Base-by-base conservation (phyloP, 1,284 basidiomycete genomes). In the Mrakiaceae sp. region DNA sequence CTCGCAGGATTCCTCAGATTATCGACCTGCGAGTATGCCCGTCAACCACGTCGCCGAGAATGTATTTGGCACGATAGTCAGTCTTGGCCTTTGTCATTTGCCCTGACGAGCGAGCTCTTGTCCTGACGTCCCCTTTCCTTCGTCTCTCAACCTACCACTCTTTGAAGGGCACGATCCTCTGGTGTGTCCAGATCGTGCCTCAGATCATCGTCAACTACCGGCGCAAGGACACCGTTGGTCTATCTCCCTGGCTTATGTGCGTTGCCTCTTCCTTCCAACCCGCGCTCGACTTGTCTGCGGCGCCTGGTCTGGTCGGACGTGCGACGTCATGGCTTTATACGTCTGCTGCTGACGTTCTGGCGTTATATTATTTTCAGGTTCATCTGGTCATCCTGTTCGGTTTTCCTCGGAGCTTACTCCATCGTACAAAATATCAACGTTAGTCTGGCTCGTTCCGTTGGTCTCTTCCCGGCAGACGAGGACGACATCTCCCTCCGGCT, bases 181-280 rank as follows among this genome's bases (percentile, higher is more conserved):
- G 57, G 52, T 82, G 81, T 0, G 76, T 81, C 3, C 85, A 88
- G 72, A 78, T 90, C 44, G 73, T 89, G 10, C 88, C 88, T 10
- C 88, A 90, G 71, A 80, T 79, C 63, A 66, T 74, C 69, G 90
- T 90, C 73, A 86, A 81, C 69, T 85, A 82, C 76, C 80, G 83
- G n/a, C 78, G 80, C 27, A 87, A 89, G 71, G 83, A 82, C 46
- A 88, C 86, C 0, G 79, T 83, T 40, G 88, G 89, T 0, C 79
- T 90, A 5, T 89, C 87, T 0, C 81, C 80, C 12, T 83, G 78
- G 72, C 80, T 92, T 48, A 83, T 88, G 84, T 86, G 60, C 61
- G 70, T 63, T 14, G 9, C 48, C 48, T 27, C 27, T 27, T 27
- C 48, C 48, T 8, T 14, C 48, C 48, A 4, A 42, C 14, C 0